Evolutionary conservation across 441 rosid species (phyloP), one percentile per base, ranked within the genome.

Genomic region (California macrophylla): DNA sequence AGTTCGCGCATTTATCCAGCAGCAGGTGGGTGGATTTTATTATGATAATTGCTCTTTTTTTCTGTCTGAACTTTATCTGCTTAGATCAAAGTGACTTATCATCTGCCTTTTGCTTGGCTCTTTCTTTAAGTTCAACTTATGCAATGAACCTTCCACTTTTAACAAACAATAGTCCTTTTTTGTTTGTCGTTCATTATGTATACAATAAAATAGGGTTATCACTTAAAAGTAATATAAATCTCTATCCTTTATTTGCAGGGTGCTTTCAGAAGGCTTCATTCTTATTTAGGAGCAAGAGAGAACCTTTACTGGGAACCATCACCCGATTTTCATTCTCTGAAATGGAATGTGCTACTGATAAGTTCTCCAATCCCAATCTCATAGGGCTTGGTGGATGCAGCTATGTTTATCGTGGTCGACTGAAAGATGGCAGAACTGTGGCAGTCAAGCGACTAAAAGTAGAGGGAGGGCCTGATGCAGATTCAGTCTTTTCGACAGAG

Each of bases 361-460:
- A 85, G 68, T 93, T 93, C 82, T 86, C 93, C 65, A 74, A 75
- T 81, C 82, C 85, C 75, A 89, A 77, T 70, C 79, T 89, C 9
- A 83, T 91, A 72, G 98, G 96, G 58, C 88, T 83, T 29, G 97
- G 98, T 20, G 97, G 94, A 79, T 87, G 96, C 78, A 91, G 98
- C 72, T 83, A 81, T 25, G 98, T 91, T 3, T 93, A 89, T 70
- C 85, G 81, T 38, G 98, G 97, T 23, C 90, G 85, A 82, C 94
- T 93, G 36, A 87, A 70, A 78, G 92, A 86, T 56, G 96, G 93
- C 62, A 86, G 80, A 79, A 82, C 77, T 40, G 92, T 92, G 61
- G 98, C 98, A 16, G 81, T 93, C 73, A 93, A 93, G 83, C 85
- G 90, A 68, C 78, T 93, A 6, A 89, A 77, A 56, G 42, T 79